Conservation (phyloP, 495 filamentous ascomycete species). For the Aeminium ludgeri region DNA sequence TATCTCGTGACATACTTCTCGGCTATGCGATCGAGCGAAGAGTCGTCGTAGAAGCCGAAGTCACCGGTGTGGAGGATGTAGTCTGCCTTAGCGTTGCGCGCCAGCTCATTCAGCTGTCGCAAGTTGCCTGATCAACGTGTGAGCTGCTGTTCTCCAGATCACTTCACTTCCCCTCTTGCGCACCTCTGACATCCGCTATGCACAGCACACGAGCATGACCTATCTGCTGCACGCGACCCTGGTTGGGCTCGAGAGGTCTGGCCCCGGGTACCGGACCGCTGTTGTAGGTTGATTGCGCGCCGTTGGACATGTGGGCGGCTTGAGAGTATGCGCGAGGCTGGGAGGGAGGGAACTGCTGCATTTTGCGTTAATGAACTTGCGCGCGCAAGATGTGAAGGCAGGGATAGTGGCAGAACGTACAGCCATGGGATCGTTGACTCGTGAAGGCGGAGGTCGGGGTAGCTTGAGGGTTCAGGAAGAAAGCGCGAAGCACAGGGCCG, state of each 20-base stretch:
- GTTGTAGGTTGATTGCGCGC: constrained; percentile 18
- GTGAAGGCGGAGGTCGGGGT: no score
- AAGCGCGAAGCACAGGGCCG: no score
- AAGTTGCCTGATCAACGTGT: constrained; percentile 54
- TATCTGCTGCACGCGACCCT: constrained; percentile 62
- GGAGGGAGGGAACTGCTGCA: constrained; percentile 26
- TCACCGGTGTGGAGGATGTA: constrained; percentile 97
- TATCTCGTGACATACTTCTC: constrained; percentile 76
- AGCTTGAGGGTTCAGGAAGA: no score
- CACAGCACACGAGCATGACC: constrained; percentile 77
- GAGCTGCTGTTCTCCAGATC: no score
- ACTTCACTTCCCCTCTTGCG: constrained; percentile 5
- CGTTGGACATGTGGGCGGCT: constrained; percentile 26
- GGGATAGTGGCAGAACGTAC: constrained; percentile 2
- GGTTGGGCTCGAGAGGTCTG: constrained; percentile 40
- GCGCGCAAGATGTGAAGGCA: not conserved
- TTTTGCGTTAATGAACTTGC: not conserved
- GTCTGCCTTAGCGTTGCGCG: constrained; percentile 79
- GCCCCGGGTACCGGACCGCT: constrained; percentile 28
- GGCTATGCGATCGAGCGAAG: constrained; percentile 88
- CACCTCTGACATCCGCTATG: constrained; percentile 96
- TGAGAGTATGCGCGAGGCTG: constrained; percentile 24
- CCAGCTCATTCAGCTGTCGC: constrained; percentile 87
- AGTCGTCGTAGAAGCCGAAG: constrained; percentile 97
- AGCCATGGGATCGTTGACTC: constrained; percentile 7